A percentile compares a stretch with the other conserved stretches of the same genome.
Conservation (phyloP, 768 basidiomycete species). For the Suillus variegatus region DNA sequence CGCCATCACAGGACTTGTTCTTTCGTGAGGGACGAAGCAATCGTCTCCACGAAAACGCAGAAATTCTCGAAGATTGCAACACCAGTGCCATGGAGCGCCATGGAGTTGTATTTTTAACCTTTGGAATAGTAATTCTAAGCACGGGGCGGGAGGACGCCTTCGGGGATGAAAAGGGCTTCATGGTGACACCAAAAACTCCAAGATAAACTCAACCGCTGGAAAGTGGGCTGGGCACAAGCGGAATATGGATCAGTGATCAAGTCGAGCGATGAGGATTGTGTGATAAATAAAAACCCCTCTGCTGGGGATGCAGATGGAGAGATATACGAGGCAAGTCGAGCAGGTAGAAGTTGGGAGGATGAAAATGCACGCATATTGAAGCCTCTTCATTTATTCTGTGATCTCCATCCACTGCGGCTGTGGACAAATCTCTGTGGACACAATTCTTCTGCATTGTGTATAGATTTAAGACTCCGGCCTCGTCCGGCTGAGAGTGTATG, state of each 20-base stretch:
- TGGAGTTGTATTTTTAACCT: not conserved
- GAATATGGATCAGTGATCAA: not conserved
- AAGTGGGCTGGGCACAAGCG: not conserved
- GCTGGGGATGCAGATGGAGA: not conserved
- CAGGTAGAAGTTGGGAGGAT: no score
- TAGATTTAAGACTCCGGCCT: not conserved
- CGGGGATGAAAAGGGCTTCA: not conserved
- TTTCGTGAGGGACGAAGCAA: constrained; percentile 12
- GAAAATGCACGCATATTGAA: not conserved
- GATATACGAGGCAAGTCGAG: not conserved
- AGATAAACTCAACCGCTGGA: not conserved
- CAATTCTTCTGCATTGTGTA: constrained; percentile 1
- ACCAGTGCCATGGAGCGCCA: not conserved
- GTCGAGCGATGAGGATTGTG: not conserved
- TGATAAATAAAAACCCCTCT: not conserved
- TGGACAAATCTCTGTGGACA: not conserved
- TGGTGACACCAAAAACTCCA: not conserved
- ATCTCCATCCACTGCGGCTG: not conserved
- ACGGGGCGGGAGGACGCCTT: not conserved
- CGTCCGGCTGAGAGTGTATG: not conserved
- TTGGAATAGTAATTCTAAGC: not conserved
- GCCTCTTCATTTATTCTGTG: not conserved
- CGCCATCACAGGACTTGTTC: not conserved
- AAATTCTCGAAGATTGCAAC: constrained; percentile 10
- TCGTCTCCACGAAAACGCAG: constrained; percentile 24